phyloP scores from a whole-genome alignment of 2,329 filamentous ascomycete genomes.

The Zarea fungicola region DNA sequence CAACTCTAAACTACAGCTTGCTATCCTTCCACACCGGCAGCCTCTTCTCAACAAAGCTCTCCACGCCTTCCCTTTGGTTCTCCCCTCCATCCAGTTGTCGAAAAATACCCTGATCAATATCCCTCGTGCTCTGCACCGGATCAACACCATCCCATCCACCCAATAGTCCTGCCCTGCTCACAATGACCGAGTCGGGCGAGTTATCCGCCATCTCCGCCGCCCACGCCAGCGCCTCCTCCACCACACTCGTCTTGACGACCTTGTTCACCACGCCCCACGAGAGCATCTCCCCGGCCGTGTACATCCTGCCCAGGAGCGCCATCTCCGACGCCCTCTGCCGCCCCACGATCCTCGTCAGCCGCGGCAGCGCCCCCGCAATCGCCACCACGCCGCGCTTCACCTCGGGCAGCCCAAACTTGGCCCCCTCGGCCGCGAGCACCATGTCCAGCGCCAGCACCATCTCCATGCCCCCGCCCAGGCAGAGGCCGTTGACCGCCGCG shows the following conservation, averaged over 20 bases:
- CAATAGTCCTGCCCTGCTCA: constrained; percentile 66
- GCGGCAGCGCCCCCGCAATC: constrained; percentile 64
- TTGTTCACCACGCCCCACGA: constrained; percentile 68
- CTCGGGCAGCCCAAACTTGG: constrained; percentile 66
- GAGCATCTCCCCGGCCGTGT: constrained; percentile 54
- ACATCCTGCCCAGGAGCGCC: constrained; percentile 57
- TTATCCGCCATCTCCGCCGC: constrained; percentile 58
- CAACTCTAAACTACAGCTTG: constrained; percentile 44
- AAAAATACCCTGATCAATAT: constrained; percentile 55
- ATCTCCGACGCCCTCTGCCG: constrained; percentile 66
- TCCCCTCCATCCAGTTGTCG: constrained; percentile 57
- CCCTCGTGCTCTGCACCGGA: constrained; percentile 55
- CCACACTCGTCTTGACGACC: constrained; percentile 48
- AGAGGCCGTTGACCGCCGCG: constrained; percentile 70
- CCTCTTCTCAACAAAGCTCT: constrained; percentile 72
- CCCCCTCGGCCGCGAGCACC: constrained; percentile 54
- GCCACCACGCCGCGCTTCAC: constrained; percentile 66
- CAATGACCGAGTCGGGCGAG: constrained; percentile 71
- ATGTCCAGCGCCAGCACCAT: constrained; percentile 71
- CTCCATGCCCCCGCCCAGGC: constrained; percentile 72
- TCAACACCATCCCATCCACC: constrained; percentile 67
- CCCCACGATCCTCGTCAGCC: constrained; percentile 61
- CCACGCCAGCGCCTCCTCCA: constrained; percentile 55
- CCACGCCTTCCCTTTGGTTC: constrained; percentile 70
- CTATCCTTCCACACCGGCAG: constrained; percentile 62